These are phyloP conservation scores for Tulasnella sp. DNA, from an alignment of 768 basidiomycete species.

Conservation along the genomic window DNA sequence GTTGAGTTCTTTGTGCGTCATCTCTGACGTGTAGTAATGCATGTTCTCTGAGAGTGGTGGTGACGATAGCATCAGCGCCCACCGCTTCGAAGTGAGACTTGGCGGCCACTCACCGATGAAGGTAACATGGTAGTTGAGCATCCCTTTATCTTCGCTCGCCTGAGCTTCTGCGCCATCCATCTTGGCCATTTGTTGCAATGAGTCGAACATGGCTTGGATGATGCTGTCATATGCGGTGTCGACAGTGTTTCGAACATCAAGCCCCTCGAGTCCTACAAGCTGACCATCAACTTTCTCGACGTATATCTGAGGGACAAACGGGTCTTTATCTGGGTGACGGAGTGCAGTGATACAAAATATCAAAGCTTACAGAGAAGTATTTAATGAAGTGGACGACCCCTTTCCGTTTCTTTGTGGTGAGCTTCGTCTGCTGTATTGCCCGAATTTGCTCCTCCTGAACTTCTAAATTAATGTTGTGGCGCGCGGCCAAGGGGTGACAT, in stretches of 20 bases:
- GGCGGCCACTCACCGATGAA: constrained; percentile 59
- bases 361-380: constrained; percentile 58
- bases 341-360: background rate
- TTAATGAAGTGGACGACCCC: constrained; percentile 89
- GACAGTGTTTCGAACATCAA: constrained; percentile 68
- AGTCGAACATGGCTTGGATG: constrained; percentile 84
- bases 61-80: background rate
- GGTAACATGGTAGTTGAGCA: constrained; percentile 92
- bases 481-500: too few relatives aligned
- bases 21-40: constrained; percentile 85
- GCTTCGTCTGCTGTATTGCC: constrained; percentile 79
- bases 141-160: constrained; percentile 82
- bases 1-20: constrained; percentile 54
- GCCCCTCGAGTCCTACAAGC: constrained; percentile 59
- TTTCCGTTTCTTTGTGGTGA: constrained; percentile 84
- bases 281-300: constrained; percentile 76
- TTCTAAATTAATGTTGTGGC: too few relatives aligned
- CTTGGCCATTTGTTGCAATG: constrained; percentile 91
- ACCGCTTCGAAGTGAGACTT: background rate
- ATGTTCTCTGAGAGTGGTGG: constrained; percentile 64
- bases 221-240: constrained; percentile 82
- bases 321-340: background rate
- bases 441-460: constrained; percentile 75
- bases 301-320: constrained; percentile 37
- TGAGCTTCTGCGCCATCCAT: constrained; percentile 61